phyloP scores from a whole-genome alignment of 2,329 filamentous ascomycete genomes.

The Blastomyces silverae region DNA sequence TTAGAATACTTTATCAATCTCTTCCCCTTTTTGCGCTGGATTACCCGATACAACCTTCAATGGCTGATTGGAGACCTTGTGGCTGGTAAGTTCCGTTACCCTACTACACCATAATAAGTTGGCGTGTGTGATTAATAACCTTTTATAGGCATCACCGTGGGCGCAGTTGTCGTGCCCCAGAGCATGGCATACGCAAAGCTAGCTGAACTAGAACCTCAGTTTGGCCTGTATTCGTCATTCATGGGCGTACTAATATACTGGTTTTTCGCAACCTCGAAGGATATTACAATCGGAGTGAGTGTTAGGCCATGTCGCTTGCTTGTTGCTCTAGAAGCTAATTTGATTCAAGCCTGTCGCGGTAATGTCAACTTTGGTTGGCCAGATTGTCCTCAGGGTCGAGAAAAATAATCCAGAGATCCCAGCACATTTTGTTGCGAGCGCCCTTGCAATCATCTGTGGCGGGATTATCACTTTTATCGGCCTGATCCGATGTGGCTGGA shows the following conservation, averaged over 20 bases:
- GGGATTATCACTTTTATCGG: constrained; percentile 72
- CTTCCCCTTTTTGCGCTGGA: constrained; percentile 89
- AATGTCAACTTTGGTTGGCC: constrained; percentile 83
- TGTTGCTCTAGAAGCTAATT: constrained; percentile 15
- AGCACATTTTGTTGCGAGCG: constrained; percentile 63
- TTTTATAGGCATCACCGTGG: constrained; percentile 57
- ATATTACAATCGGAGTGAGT: constrained; percentile 90
- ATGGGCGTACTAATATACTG: constrained; percentile 93
- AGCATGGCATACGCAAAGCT: constrained; percentile 91
- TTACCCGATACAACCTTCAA: constrained; percentile 75
- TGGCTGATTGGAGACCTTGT: constrained; percentile 88
- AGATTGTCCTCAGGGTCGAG: constrained; percentile 62
- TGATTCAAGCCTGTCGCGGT: constrained; percentile 72
- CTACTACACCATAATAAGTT: not conserved
- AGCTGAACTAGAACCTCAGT: constrained; percentile 72
- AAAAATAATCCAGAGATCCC: constrained; percentile 47
- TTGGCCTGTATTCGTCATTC: constrained; percentile 89
- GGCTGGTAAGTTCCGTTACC: constrained; percentile 56
- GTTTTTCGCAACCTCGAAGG: constrained; percentile 97
- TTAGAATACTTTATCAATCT: constrained; percentile 59
- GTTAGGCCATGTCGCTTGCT: constrained; percentile 9
- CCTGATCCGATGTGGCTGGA: constrained; percentile 72
- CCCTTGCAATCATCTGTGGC: constrained; percentile 70
- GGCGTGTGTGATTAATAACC: not conserved
- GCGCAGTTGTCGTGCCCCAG: constrained; percentile 83